A percentile compares a stretch with the other conserved stretches of the same genome.
Evolutionary conservation across 192 early-diverging fungal genomes (phyloP).

Genomic region (Rhizoclosmatium globosum): DNA sequence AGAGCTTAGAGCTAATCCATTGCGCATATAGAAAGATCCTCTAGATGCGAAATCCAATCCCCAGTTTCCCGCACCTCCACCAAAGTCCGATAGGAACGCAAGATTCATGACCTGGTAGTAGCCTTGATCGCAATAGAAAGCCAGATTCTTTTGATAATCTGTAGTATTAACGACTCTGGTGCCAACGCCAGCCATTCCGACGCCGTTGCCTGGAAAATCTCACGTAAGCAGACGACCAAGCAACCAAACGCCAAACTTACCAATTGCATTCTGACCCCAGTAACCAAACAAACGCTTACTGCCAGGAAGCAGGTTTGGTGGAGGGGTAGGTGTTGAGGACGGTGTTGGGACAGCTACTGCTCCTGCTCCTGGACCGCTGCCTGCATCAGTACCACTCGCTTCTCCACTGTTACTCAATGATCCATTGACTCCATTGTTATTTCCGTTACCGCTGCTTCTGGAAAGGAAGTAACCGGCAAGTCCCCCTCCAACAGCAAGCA

Average conservation of each 20-base stretch:
- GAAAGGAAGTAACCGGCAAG: constrained; percentile 23
- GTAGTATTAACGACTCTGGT: not conserved
- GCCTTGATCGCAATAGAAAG: not conserved
- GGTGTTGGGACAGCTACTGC: too few relatives aligned
- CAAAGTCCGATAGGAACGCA: constrained; percentile 11
- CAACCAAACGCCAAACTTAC: not conserved
- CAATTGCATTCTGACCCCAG: constrained; percentile 13
- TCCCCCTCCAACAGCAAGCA: constrained; percentile 1
- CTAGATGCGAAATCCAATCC: not conserved
- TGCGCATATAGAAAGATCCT: too few relatives aligned
- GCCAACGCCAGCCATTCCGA: not conserved
- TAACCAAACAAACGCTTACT: constrained; percentile 5
- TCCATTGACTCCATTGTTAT: too few relatives aligned
- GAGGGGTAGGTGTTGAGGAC: not conserved
- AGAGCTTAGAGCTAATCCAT: not conserved
- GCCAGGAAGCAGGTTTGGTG: not conserved
- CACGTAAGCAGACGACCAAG: not conserved
- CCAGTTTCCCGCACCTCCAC: not conserved
- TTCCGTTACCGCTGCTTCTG: too few relatives aligned
- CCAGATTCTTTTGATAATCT: not conserved
- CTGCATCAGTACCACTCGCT: too few relatives aligned
- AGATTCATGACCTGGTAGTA: constrained; percentile 11
- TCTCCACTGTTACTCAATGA: too few relatives aligned
- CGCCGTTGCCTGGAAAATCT: constrained; percentile 3
- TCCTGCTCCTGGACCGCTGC: too few relatives aligned